Evolutionary conservation across 495 filamentous ascomycete species (phyloP).

Genomic region (Neurospora sp.): DNA sequence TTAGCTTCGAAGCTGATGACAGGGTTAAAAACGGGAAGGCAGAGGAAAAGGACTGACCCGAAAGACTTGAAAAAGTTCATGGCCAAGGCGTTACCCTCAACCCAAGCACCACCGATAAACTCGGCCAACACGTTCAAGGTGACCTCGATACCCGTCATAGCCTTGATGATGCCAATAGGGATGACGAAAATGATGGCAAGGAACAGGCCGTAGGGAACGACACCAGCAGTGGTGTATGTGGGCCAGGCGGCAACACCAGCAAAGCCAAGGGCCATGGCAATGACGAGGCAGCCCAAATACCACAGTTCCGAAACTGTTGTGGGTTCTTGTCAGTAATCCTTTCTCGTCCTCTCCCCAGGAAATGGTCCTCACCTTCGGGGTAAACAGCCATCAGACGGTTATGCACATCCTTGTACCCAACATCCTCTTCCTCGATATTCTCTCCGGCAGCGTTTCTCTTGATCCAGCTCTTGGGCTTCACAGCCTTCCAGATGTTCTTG

Average conservation of each 20-base stretch:
- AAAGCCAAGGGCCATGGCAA: conserved; percentile 26
- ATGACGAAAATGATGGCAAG: conserved; percentile 34
- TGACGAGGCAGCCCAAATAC: conserved; percentile 26
- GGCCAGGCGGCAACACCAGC: conserved; percentile 28
- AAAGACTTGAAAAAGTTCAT: conserved; percentile 38
- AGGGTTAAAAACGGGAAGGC: not conserved
- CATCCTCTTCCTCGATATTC: conserved; percentile 2
- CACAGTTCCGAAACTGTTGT: conserved; percentile 30
- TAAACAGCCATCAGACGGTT: conserved; percentile 32
- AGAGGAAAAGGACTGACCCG: conserved; percentile 10
- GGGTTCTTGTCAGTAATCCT: not conserved
- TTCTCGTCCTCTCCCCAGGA: not conserved
- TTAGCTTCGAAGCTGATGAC: not conserved
- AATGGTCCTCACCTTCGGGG: conserved; percentile 11
- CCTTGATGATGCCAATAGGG: conserved; percentile 32
- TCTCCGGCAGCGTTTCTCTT: conserved; percentile 1
- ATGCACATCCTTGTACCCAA: conserved; percentile 23
- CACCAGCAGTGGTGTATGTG: conserved; percentile 29
- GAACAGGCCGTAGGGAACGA: conserved; percentile 33
- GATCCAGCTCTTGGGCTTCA: conserved; percentile 10
- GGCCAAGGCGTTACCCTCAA: conserved; percentile 31
- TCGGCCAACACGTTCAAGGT: conserved; percentile 36
- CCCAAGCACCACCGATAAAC: conserved; percentile 34
- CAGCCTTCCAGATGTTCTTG: conserved; percentile 16
- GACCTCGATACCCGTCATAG: conserved; percentile 34